Evolutionary conservation across 2,329 filamentous ascomycete genomes (phyloP).

Genomic region (Cercospora sp.): DNA sequence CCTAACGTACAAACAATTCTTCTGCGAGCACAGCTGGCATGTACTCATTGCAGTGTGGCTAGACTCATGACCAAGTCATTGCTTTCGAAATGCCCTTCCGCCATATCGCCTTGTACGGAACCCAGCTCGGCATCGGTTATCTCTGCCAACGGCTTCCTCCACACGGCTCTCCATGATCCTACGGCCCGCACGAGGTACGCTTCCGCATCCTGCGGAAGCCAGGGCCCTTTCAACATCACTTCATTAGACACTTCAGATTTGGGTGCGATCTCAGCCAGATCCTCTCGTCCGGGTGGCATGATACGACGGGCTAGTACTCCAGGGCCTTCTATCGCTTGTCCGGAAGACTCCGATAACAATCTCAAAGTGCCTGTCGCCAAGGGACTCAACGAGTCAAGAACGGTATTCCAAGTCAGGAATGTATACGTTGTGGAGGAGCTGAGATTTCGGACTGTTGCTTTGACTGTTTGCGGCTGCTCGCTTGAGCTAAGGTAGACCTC

Average conservation of each 20-base stretch:
- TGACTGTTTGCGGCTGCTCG: neutral
- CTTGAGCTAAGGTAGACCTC: neutral
- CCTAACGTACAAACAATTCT: neutral
- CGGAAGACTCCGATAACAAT: neutral
- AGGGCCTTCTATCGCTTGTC: neutral
- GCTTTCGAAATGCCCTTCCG: neutral
- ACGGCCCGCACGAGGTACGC: neutral
- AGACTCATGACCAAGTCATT: neutral
- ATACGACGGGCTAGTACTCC: neutral
- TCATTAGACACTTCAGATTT: neutral
- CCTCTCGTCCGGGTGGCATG: neutral
- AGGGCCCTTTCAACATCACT: neutral
- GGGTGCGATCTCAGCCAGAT: neutral
- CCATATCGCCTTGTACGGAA: neutral
- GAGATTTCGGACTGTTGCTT: neutral
- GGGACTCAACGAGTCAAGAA: neutral
- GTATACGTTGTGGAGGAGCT: neutral
- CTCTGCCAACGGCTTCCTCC: neutral
- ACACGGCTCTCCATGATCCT: slow-evolving; percentile 2
- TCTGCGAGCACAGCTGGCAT: neutral
- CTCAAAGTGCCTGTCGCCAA: neutral
- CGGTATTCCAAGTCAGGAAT: neutral
- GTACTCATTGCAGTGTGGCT: neutral
- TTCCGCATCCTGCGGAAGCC: slow-evolving; percentile 1
- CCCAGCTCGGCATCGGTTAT: neutral